These are phyloP conservation scores for Omphalotus guepiniiformis DNA, from an alignment of 768 basidiomycete species.

Conservation along the genomic window DNA sequence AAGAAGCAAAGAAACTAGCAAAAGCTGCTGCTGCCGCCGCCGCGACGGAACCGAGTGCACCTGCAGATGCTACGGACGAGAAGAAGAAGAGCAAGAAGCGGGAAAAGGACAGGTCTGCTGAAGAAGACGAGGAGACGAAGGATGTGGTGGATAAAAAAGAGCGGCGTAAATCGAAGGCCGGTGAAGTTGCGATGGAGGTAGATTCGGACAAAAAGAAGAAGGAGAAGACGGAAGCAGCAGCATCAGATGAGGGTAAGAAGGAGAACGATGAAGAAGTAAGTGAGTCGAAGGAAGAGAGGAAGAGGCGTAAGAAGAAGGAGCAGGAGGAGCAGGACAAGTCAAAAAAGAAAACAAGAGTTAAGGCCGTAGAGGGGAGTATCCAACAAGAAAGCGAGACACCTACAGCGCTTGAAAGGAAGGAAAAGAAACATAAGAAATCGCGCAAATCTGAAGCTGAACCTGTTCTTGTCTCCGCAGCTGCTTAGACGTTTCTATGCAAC, in stretches of 20 bases:
- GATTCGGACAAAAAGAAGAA: neutral
- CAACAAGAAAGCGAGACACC: constrained; percentile 14
- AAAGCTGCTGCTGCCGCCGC: constrained; percentile 13
- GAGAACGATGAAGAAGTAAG: constrained; percentile 10
- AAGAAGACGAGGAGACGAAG: constrained; percentile 4
- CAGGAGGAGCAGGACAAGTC: constrained; percentile 13
- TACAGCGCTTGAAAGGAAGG: too few species aligned
- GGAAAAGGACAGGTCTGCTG: constrained; percentile 2
- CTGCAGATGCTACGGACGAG: constrained; percentile 8
- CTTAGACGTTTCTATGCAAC: too few species aligned
- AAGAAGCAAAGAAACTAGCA: constrained; percentile 14
- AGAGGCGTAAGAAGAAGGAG: constrained; percentile 17
- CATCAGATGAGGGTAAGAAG: constrained; percentile 17
- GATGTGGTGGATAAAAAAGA: constrained; percentile 2
- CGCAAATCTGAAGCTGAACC: neutral
- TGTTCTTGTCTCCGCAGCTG: too few species aligned
- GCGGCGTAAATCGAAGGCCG: constrained; percentile 10
- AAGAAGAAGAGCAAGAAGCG: constrained; percentile 23
- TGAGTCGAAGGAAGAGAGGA: constrained; percentile 6
- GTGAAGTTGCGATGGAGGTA: constrained; percentile 3
- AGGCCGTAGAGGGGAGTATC: constrained; percentile 16
- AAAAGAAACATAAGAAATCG: constrained; percentile 14
- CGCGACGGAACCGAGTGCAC: constrained; percentile 8
- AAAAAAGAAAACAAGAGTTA: constrained; percentile 18
- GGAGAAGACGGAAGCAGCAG: neutral